Conservation (phyloP, 148 eudicot genomes). For the Nyssa sinensis region DNA sequence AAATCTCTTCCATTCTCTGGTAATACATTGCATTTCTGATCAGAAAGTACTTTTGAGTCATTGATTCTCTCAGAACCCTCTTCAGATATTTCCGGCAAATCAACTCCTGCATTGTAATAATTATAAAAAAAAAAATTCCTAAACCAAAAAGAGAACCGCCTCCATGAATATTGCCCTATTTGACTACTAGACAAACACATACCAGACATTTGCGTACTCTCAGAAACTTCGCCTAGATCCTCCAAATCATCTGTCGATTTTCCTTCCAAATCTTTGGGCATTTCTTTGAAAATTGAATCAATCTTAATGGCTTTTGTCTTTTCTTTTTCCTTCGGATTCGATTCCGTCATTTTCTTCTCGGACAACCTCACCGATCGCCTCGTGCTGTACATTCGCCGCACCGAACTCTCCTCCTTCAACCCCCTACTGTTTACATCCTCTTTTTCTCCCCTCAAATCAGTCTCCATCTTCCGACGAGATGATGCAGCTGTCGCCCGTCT, state of each 20-base stretch:
- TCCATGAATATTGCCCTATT: not conserved
- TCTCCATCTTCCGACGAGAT: slow-evolving; percentile 18
- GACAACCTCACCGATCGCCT: slow-evolving; percentile 48
- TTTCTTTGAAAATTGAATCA: not conserved
- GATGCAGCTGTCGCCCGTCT: slow-evolving; percentile 25
- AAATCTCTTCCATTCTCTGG: slow-evolving; percentile 1
- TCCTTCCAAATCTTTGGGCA: slow-evolving; percentile 15
- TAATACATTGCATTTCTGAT: slow-evolving; percentile 6
- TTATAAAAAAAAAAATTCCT: not conserved
- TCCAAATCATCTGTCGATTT: slow-evolving; percentile 17
- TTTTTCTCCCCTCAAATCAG: not conserved
- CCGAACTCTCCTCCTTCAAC: slow-evolving; percentile 27
- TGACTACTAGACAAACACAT: slow-evolving; percentile 16
- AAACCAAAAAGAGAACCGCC: not conserved
- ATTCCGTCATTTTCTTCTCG: slow-evolving; percentile 32
- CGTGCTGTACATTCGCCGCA: slow-evolving; percentile 34
- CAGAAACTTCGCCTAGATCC: slow-evolving; percentile 24
- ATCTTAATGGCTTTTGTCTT: slow-evolving; percentile 10
- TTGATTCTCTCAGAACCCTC: slow-evolving; percentile 22
- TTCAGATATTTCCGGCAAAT: slow-evolving; percentile 7
- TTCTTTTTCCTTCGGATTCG: slow-evolving; percentile 17
- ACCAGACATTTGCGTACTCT: slow-evolving; percentile 6
- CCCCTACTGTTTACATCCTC: too few relatives aligned
- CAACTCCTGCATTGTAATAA: slow-evolving; percentile 18
- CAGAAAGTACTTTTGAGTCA: not conserved